Conservation (phyloP, 139 green algal species). For the Chlorella sp. region DNA sequence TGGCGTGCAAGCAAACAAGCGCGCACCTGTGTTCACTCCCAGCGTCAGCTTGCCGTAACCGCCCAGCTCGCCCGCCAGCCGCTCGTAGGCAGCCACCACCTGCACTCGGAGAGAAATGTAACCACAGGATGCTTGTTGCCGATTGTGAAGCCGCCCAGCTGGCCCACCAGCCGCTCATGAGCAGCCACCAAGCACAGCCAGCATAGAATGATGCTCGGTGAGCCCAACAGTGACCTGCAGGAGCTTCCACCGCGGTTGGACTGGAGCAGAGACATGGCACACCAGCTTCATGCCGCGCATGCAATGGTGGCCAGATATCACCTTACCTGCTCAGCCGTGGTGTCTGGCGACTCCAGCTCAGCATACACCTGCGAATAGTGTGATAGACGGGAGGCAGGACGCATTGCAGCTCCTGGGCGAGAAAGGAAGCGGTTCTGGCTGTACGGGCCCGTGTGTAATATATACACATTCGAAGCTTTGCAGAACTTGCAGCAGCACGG, state of each 20-base stretch:
- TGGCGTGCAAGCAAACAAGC: neutral
- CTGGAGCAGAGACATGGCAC: no score
- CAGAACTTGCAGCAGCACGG: neutral
- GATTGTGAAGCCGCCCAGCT: no score
- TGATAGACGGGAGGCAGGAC: neutral
- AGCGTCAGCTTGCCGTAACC: conserved; percentile 1
- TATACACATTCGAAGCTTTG: no score
- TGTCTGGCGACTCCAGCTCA: conserved; percentile 18
- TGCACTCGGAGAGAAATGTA: neutral
- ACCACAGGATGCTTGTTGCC: no score
- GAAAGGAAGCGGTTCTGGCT: neutral
- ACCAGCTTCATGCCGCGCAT: no score
- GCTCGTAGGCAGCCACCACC: conserved; percentile 7
- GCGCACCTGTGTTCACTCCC: conserved; percentile 13
- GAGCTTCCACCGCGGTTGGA: no score
- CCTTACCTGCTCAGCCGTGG: conserved; percentile 8
- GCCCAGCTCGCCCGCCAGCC: conserved; percentile 12
- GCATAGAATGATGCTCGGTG: no score
- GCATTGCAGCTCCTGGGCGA: neutral
- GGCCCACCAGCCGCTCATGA: no score
- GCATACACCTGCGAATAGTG: conserved; percentile 8
- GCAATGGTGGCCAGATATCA: neutral
- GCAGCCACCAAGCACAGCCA: no score
- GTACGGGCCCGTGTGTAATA: no score
- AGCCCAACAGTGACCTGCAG: no score